Conservation (phyloP, 2,329 filamentous ascomycete genomes). For the Domatiomyces globalis region DNA sequence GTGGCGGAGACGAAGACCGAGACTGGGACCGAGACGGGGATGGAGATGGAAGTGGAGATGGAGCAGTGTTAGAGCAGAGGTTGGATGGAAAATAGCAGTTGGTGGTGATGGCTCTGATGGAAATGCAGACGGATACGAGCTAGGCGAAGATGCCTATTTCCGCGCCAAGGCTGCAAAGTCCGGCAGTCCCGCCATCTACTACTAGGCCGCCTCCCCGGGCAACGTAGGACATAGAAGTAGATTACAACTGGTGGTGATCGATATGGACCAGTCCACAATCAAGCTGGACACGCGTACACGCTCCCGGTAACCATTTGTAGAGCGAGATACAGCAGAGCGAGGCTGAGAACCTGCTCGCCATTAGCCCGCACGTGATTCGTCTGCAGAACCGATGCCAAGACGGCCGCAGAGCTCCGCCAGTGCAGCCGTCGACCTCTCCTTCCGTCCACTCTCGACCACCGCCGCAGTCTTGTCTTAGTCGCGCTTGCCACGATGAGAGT, state of each 20-base stretch:
- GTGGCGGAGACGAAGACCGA: not conserved
- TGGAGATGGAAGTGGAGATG: no score
- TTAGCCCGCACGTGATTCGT: not conserved
- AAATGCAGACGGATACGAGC: not conserved
- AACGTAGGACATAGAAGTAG: not conserved
- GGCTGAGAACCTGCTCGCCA: not conserved
- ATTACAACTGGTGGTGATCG: not conserved
- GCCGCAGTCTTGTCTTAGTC: not conserved
- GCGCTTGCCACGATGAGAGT: constrained; percentile 13
- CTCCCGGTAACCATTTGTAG: not conserved
- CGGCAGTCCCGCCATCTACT: not conserved
- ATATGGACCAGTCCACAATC: not conserved
- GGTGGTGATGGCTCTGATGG: no score
- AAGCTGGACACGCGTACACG: not conserved
- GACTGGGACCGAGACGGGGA: no score
- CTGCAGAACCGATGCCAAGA: not conserved
- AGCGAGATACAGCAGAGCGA: not conserved
- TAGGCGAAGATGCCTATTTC: not conserved
- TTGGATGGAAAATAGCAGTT: no score
- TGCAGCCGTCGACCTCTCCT: not conserved
- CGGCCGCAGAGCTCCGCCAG: not conserved
- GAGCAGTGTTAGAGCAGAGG: no score
- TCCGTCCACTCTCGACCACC: not conserved
- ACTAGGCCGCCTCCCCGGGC: not conserved
- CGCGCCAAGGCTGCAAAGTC: not conserved